Conservation (phyloP, 1,284 basidiomycete species). For the Clitocybe nebularis region DNA sequence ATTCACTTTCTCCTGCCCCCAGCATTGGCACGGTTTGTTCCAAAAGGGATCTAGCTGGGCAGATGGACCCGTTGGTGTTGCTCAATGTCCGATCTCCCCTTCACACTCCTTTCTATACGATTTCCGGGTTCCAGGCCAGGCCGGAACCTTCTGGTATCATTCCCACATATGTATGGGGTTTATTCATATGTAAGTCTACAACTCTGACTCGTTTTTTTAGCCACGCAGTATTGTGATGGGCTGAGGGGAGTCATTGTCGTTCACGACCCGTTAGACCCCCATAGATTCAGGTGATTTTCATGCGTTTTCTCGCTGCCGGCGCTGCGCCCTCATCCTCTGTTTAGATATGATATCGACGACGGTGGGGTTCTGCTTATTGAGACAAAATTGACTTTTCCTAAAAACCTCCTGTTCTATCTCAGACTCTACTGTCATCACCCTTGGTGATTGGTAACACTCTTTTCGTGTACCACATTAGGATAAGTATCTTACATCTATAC, state of each 20-base stretch:
- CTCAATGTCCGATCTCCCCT: conserved; percentile 37
- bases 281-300: background rate
- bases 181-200: conserved; percentile 14
- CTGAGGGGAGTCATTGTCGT: conserved; percentile 43
- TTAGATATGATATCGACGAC: background rate
- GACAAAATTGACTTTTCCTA: background rate
- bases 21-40: conserved; percentile 40
- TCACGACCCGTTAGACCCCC: conserved; percentile 42
- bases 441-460: conserved; percentile 27
- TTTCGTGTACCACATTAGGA: no score
- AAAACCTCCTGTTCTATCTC: conserved; percentile 3
- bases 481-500: no score
- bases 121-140: conserved; percentile 27
- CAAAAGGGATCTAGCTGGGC: conserved; percentile 28
- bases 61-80: conserved; percentile 29
- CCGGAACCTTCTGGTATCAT: conserved; percentile 42
- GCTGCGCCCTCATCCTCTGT: background rate
- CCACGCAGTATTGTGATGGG: conserved; percentile 36
- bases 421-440: conserved; percentile 25
- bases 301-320: background rate
- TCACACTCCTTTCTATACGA: conserved; percentile 28
- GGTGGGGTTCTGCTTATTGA: background rate
- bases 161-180: conserved; percentile 32
- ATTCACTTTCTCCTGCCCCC: no score
- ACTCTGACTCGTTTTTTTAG: conserved; percentile 22